phyloP scores from a whole-genome alignment of 176 grass and related monocot species.

The Canna indica region DNA sequence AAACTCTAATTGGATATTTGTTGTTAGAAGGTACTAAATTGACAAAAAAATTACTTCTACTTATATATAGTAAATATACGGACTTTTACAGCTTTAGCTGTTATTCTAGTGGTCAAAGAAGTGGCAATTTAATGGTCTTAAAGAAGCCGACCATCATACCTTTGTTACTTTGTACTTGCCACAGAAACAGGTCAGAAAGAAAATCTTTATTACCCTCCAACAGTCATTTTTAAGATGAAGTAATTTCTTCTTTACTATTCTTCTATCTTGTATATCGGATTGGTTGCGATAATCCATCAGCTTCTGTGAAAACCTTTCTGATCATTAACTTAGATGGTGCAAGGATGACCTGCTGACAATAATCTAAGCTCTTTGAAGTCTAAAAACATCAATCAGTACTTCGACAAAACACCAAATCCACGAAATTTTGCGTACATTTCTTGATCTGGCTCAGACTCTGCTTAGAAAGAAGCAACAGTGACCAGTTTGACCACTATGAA shows the following conservation, averaged over 20 bases:
- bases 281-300: not conserved
- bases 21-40: not conserved
- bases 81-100: not conserved
- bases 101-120: not conserved
- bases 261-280: not conserved
- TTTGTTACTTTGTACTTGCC: not conserved
- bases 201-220: not conserved
- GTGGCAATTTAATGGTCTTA: not conserved
- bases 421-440: not conserved
- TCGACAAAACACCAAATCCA: not conserved
- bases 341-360: not conserved
- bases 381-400: not conserved
- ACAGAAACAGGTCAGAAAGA: not conserved
- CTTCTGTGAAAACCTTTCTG: not conserved
- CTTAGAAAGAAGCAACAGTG: not conserved
- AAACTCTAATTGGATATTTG: not conserved
- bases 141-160: not conserved
- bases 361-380: not conserved
- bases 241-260: not conserved
- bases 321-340: not conserved
- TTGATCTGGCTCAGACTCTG: not conserved
- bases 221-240: too few relatives aligned
- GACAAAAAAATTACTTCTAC: not conserved
- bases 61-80: too few relatives aligned
- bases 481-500: not conserved